Conservation (phyloP, 2,329 filamentous ascomycete genomes). For the Diaporthe sp. region DNA sequence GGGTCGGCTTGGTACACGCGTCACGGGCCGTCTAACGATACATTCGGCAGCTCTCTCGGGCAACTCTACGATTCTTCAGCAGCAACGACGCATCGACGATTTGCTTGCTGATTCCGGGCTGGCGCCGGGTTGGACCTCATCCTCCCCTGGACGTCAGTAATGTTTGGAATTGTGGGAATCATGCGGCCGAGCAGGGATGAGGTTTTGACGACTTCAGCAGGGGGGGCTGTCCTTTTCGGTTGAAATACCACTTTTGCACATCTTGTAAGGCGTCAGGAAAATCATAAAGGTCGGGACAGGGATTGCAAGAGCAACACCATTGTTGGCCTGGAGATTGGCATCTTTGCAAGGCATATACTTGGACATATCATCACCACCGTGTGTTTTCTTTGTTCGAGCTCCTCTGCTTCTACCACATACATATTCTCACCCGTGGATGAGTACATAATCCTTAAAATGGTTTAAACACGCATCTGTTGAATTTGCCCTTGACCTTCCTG, state of each 20-base stretch:
- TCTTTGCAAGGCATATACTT: constrained; percentile 24
- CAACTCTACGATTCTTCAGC: constrained; percentile 17
- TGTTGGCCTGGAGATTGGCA: constrained; percentile 21
- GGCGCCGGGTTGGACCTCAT: constrained; percentile 27
- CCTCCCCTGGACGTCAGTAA: constrained; percentile 33
- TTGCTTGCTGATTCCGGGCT: constrained; percentile 30
- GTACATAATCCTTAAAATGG: constrained; percentile 16
- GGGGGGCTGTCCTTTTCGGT: constrained; percentile 14
- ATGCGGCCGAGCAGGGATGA: constrained; percentile 17
- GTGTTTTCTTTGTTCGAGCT: constrained; percentile 16
- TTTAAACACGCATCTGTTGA: background rate
- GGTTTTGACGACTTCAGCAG: constrained; percentile 3
- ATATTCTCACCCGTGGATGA: constrained; percentile 13
- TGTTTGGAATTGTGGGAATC: constrained; percentile 31
- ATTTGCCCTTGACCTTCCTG: background rate
- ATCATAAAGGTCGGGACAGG: constrained; percentile 29
- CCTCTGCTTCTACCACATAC: constrained; percentile 12
- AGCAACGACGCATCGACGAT: constrained; percentile 20
- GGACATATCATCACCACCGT: constrained; percentile 32
- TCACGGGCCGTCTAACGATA: constrained; percentile 39
- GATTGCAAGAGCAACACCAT: constrained; percentile 20
- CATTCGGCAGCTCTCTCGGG: constrained; percentile 28
- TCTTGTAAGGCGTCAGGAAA: constrained; percentile 29
- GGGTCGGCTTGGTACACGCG: constrained; percentile 34
- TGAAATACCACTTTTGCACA: constrained; percentile 24